Conservation (phyloP, 2,329 filamentous ascomycete species). For the Arthrobotrys pseudoclavata region DNA sequence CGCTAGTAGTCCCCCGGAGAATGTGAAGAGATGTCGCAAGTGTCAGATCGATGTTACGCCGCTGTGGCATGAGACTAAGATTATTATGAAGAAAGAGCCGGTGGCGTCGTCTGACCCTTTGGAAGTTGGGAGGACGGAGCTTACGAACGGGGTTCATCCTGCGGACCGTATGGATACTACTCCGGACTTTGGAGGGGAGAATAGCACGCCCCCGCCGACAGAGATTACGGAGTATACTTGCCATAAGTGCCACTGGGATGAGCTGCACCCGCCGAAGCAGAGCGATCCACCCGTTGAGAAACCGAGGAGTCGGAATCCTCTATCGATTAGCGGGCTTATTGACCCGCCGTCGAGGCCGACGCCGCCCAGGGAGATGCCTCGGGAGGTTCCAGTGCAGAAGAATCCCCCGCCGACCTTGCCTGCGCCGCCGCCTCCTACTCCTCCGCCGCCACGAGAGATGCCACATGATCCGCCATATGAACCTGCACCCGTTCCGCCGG, state of each 20-base stretch:
- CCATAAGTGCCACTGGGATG: conserved; percentile 62
- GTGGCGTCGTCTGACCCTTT: conserved; percentile 32
- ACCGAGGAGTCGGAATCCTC: conserved; percentile 47
- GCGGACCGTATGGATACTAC: conserved; percentile 54
- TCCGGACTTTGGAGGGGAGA: conserved; percentile 40
- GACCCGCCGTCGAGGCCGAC: conserved; percentile 44
- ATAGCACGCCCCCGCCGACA: conserved; percentile 53
- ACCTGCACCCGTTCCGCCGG: conserved; percentile 54
- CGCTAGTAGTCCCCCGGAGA: conserved; percentile 63
- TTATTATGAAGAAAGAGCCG: conserved; percentile 59
- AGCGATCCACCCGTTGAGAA: conserved; percentile 50
- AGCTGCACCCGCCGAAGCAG: conserved; percentile 58
- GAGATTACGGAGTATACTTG: conserved; percentile 61
- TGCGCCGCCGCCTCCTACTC: conserved; percentile 43
- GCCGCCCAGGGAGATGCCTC: conserved; percentile 41
- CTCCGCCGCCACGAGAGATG: conserved; percentile 53
- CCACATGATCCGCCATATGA: conserved; percentile 61
- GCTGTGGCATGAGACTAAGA: conserved; percentile 62
- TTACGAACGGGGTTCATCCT: conserved; percentile 47
- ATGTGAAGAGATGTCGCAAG: conserved; percentile 63
- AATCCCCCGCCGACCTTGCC: conserved; percentile 42
- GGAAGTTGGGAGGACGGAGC: conserved; percentile 43
- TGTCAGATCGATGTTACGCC: conserved; percentile 63
- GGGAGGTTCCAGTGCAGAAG: conserved; percentile 56
- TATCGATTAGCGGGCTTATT: conserved; percentile 55